phyloP scores from a whole-genome alignment of 768 basidiomycete genomes.

The Tephrocybe rancida region DNA sequence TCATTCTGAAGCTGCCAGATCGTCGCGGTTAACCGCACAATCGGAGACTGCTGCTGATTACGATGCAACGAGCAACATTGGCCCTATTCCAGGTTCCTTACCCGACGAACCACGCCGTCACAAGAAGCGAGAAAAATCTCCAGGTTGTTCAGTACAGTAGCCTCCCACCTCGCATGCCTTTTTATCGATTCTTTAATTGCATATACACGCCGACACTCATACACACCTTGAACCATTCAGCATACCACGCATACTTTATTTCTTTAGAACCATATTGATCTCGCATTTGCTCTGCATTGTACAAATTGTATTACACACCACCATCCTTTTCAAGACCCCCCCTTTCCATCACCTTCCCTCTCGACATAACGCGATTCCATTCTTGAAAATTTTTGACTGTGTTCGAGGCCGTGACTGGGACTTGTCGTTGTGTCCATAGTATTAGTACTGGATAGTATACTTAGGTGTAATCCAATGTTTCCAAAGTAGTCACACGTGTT shows the following conservation, averaged over 20 bases:
- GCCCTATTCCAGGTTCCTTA: conserved; percentile 33
- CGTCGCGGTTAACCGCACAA: conserved; percentile 31
- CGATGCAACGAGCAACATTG: conserved; percentile 19
- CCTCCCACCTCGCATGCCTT: not conserved
- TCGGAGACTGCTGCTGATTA: conserved; percentile 34
- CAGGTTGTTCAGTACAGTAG: conserved; percentile 46
- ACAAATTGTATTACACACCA: not conserved
- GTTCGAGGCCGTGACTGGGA: too few species aligned
- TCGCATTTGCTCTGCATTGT: not conserved
- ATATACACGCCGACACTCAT: not conserved
- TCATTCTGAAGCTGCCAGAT: conserved; percentile 19
- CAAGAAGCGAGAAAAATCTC: conserved; percentile 37
- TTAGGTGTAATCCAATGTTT: conserved; percentile 2
- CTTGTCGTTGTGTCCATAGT: too few species aligned
- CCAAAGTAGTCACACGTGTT: too few species aligned
- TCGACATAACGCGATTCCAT: too few species aligned
- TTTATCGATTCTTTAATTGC: not conserved
- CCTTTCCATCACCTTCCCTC: too few species aligned
- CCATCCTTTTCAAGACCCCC: too few species aligned
- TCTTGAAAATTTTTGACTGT: too few species aligned
- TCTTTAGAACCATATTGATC: not conserved
- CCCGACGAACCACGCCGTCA: conserved; percentile 28
- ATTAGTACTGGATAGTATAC: too few species aligned
- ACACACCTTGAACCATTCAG: not conserved
- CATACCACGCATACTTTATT: conserved; percentile 4